Percentiles rank a stretch among this genome's conserved stretches.
These are phyloP conservation scores for Dioszegia aurantiaca DNA, from an alignment of 768 basidiomycete species.

Conservation along the genomic window DNA sequence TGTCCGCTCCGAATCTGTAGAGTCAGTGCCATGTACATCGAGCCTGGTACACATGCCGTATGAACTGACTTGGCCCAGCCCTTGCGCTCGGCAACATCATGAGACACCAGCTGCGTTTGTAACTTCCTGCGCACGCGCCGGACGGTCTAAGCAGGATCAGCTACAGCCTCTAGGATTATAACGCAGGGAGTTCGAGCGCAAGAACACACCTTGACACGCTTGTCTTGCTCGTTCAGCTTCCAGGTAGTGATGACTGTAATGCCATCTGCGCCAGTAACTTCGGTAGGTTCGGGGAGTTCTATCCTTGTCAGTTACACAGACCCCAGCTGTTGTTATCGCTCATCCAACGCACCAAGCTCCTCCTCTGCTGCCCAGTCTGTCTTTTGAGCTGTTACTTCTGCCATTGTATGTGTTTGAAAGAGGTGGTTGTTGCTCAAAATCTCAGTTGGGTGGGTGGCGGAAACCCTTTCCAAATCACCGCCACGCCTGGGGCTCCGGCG, in stretches of 20 bases:
- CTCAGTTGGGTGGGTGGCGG: conserved; percentile 7
- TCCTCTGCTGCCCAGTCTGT: conserved; percentile 45
- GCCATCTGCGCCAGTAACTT: conserved; percentile 78
- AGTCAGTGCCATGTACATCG: conserved; percentile 8
- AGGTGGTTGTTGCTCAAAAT: conserved; percentile 4
- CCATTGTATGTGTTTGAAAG: background rate
- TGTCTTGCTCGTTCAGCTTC: conserved; percentile 82
- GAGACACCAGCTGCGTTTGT: conserved; percentile 89
- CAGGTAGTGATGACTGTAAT: conserved; percentile 81
- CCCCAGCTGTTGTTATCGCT: background rate
- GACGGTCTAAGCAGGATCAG: conserved; percentile 63
- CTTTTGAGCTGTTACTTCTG: conserved; percentile 8
- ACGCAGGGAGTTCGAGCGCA: background rate
- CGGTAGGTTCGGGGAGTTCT: conserved; percentile 56
- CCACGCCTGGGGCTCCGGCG: background rate
- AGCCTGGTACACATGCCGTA: background rate
- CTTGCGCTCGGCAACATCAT: conserved; percentile 87
- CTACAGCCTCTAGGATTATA: background rate
- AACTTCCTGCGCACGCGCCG: conserved; percentile 79
- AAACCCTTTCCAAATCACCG: no score
- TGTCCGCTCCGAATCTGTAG: conserved; percentile 79
- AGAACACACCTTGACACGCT: conserved; percentile 78
- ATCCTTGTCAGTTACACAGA: conserved; percentile 7
- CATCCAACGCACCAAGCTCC: conserved; percentile 21
- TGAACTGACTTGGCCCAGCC: conserved; percentile 65